Evolutionary conservation across 345 rosid species (phyloP), one percentile per base, ranked within the genome.

Genomic region (Carallia brachiata): DNA sequence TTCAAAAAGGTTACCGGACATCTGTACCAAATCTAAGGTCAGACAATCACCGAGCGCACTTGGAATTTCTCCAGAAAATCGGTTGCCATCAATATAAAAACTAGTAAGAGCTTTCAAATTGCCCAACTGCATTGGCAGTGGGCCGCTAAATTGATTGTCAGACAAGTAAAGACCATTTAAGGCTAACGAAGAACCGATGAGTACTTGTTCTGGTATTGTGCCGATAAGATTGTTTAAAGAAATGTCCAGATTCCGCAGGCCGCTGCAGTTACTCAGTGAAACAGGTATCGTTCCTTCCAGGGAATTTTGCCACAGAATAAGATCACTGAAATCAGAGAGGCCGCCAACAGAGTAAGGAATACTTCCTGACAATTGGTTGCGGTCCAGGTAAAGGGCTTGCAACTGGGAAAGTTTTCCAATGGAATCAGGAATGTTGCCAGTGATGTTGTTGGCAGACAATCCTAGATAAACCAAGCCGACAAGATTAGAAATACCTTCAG

Each of bases 1-100:
- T 36, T 53, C 54, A 18, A 71, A 36, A 8, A 3, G 6, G 19
- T 71, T 71, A 12, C 44, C 32, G 4, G 17, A 6, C 19, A 71
- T 6, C 30, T 70, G 4, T 3, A 71, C 17, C 4, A 2, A 53
- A 8, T 28, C 52, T 18, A 71, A 16, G 8, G 34, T 62, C 17
- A 36, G n/a, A 50, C 73, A 70, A 19, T 37, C 28, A 6, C 54
- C 73, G 2, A 70, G 5, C 3, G 23, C 23, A 2, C 47, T 36
- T 4, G 68, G 74, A 53, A 70, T 70, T 30, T 52, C 52, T 36
- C 74, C 74, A 6, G 69, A 66, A 23, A 66, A 34, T 18, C 6
- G 34, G 23, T 66, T 52, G 10, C 18, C 69, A 6, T 55, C 10
- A 9, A 66, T 8, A n/a, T 52, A 55, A 32, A 66, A 18, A 7